Evolutionary conservation across 768 basidiomycete species (phyloP), one percentile per base, ranked within the genome.

Genomic region (Fibroporia radiculosa): DNA sequence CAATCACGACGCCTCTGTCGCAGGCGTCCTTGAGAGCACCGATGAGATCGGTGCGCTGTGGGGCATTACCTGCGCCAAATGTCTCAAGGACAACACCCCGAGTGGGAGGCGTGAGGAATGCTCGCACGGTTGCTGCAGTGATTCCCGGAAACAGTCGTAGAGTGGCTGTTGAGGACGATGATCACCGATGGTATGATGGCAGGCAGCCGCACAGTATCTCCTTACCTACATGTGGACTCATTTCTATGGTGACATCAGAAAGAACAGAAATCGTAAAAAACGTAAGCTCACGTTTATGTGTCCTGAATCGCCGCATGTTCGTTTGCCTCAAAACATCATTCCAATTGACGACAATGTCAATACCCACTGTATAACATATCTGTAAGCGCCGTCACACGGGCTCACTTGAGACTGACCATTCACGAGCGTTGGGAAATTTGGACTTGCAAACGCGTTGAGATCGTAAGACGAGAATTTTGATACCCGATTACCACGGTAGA

Each of bases 61-160:
- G 92, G 8, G 91, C 89, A 62, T 97, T 97, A 0, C 93, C 93
- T 1, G 91, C 82, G 6, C 93, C 93, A 61, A 89, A 97, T 2
- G 87, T 90, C 60, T 95, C 89, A 1, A 97, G 69, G 8, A 97
- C 83, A 2, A 93, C 82, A 3, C 92, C 93, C 24, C 73, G 75
- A 6, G 82, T 77, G 3, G 85, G 83, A 10, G 84, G 79, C 38
- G 69, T 71, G 13, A 91, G 73, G 58, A 93, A 93, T 3, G 85
- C 82, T 14, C 70, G 79, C 37, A 93, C 67, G 3, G 86, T 88
- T 8, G 75, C 68, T 0, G 77, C 73, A 12, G 84, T 80, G 49
- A 95, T 91, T 16, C 92, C 92, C 4, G 91, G 91, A 54, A 93
- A 95, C 2, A 95, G 68, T 19, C 91, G 84, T 24, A 93, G 65